Base-by-base conservation (phyloP, 129 eudicot genomes). In the Tagetes erecta region DNA sequence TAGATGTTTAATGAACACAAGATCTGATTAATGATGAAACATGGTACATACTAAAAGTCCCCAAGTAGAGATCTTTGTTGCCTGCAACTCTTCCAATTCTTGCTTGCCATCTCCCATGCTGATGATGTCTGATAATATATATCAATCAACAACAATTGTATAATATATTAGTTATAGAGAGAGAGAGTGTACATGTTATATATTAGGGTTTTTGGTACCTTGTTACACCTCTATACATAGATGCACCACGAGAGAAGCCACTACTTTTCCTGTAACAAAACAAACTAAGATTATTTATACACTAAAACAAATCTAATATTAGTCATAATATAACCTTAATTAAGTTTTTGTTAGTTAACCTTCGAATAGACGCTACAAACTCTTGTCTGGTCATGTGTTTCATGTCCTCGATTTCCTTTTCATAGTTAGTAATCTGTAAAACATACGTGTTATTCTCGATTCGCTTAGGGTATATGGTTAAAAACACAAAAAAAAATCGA, bases 101-200 rank as follows among this genome's bases (percentile, higher is more conserved):
- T 65, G 98, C 98, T 76, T 94, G 98, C 98, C 98, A 94, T 86
- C 98, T 86, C 62, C 98, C 98, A 74, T 95, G 99, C 83, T 95
- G 99, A 75, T 95, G 99, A 78, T 95, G 99, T 87, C 97, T 91
- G 84, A 67, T 71, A 59, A 69, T 46, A 31, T 53, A 30, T 20
- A 56, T 56, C 10, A 44, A 6, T 45, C 27, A 68, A 49, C 13
- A 64, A 3, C 50, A 20, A 20, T 73, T 37, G 38, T 60, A 30
- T 8, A 4, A 44, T 42, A 42, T 3, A 42, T 44, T 6, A 44
- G 49, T 6, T 7, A 8, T 41, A 71, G 68, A 68, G 27, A 72
- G 37, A 68, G 35, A 67, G 50, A 58, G 38, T 60, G 11, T 8
- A 4, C 38, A 5, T n/a, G 10, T 65, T 30, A 58, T 63, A 56